Evolutionary conservation across 768 basidiomycete genomes (phyloP).

Genomic region (Tricholoma flavovirens): DNA sequence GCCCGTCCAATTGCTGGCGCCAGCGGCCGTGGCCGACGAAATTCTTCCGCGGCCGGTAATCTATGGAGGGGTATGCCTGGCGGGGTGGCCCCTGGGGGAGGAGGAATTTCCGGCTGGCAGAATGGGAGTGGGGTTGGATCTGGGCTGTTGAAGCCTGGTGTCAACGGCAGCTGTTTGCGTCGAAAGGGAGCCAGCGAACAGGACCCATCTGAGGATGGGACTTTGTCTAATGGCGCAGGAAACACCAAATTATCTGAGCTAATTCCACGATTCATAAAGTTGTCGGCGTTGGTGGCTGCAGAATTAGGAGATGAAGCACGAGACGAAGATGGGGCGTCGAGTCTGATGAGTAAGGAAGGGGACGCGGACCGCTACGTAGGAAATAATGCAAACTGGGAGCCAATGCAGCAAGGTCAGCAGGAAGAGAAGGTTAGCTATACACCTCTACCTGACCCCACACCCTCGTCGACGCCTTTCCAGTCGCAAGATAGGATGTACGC

Average conservation of each 20-base stretch:
- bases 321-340: conserved; percentile 42
- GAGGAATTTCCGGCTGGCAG: conserved; percentile 66
- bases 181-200: conserved; percentile 30
- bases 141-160: conserved; percentile 54
- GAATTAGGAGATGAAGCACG: conserved; percentile 70
- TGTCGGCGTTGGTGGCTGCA: conserved; percentile 73
- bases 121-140: conserved; percentile 72
- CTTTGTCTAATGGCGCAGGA: conserved; percentile 37
- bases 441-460: conserved; percentile 11
- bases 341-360: conserved; percentile 23
- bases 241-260: conserved; percentile 64
- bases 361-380: conserved; percentile 18
- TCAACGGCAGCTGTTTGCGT: conserved; percentile 53
- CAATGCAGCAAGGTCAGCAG: conserved; percentile 6
- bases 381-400: conserved; percentile 12
- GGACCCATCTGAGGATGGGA: conserved; percentile 8
- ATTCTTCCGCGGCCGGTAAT: conserved; percentile 15
- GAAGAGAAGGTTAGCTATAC: conserved; percentile 4
- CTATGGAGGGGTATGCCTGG: conserved; percentile 30
- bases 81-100: conserved; percentile 31
- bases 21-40: conserved; percentile 18
- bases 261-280: conserved; percentile 64
- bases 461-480: conserved; percentile 8
- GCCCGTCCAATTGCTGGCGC: conserved; percentile 21
- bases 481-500: conserved; percentile 32